phyloP scores from a whole-genome alignment of 768 basidiomycete genomes.

The Termitomyces titanicus region DNA sequence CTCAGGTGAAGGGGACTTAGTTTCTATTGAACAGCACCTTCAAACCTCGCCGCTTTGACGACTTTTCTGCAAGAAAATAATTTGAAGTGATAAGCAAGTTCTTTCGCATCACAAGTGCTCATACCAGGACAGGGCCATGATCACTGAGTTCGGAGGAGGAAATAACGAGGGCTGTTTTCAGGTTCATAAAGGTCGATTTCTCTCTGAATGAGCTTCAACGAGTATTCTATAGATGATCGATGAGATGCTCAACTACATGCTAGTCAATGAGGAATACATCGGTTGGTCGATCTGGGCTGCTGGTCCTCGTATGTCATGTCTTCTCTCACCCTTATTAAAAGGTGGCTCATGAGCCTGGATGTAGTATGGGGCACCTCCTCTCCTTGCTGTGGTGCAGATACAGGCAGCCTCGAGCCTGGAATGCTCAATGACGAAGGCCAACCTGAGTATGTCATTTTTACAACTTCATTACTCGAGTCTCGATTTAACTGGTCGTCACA shows the following conservation, averaged over 20 bases:
- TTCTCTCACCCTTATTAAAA: not conserved
- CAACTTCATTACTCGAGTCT: not conserved
- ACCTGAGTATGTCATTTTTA: slow-evolving; percentile 28
- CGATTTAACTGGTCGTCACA: not conserved
- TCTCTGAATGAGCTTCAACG: not conserved
- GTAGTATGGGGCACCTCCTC: slow-evolving; percentile 40
- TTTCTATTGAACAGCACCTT: slow-evolving; percentile 21
- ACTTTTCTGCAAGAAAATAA: slow-evolving; percentile 38
- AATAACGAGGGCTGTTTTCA: slow-evolving; percentile 40
- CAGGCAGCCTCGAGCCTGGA: slow-evolving; percentile 42
- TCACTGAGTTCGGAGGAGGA: slow-evolving; percentile 44
- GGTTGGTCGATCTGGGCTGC: slow-evolving; percentile 49
- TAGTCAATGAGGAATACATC: slow-evolving; percentile 40
- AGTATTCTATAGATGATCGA: slow-evolving; percentile 23
- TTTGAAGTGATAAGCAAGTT: slow-evolving; percentile 28
- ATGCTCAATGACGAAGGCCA: slow-evolving; percentile 30
- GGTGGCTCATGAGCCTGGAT: not conserved
- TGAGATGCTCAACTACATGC: slow-evolving; percentile 38
- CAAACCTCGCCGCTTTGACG: slow-evolving; percentile 38
- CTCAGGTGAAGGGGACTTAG: not conserved
- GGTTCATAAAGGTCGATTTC: slow-evolving; percentile 13
- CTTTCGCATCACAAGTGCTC: not conserved
- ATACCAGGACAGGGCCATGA: slow-evolving; percentile 29
- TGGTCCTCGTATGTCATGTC: slow-evolving; percentile 33
- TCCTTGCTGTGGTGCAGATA: slow-evolving; percentile 40